Evolutionary conservation across 1,284 basidiomycete genomes (phyloP), one percentile per base, ranked within the genome.

Genomic region (Melampsora americana): DNA sequence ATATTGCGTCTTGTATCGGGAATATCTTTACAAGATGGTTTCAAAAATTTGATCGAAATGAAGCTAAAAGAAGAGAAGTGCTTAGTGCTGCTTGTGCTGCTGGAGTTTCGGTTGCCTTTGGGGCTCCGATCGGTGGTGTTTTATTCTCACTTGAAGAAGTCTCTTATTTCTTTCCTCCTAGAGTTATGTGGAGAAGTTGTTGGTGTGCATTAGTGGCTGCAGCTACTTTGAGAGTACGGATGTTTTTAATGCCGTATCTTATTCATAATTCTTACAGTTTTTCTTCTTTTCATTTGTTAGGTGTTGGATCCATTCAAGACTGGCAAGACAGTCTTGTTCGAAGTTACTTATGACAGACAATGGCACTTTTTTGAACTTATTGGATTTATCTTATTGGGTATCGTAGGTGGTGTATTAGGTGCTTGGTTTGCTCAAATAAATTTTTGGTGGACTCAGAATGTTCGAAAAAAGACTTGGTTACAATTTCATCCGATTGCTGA

Each of bases 101-200:
- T 1, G 69, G 53, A 0, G 73, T 71, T 23, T 39, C 35, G 11
- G 48, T 26, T 0, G 56, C 60, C 9, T 69, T 73, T 60, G 65
- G 35, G 16, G 39, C 71, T 77, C 80, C 59, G 79, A 81, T 83
- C 2, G 81, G 82, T 60, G 79, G 94, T 90, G 66, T 93, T 89
- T 11, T 84, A 35, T 84, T 84, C 78, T 81, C 81, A 30, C 79
- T 84, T 56, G 84, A 84, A 69, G 83, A 84, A 69, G 93, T 97
- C 2, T 93, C 92, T 2, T 95, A 94, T 82, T 96, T 92, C 84
- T 97, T 97, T 82, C 94, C 94, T 16, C 90, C 93, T 0, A 94
- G 95, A 84, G 92, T 87, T 28, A 81, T 82, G 78, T 79, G 71
- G 73, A 80, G 81, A 64, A 79, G 79, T 61, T 81, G 81, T 78